These are phyloP conservation scores for Cercospora zeina DNA, from an alignment of 2,329 filamentous ascomycete species.

Conservation along the genomic window DNA sequence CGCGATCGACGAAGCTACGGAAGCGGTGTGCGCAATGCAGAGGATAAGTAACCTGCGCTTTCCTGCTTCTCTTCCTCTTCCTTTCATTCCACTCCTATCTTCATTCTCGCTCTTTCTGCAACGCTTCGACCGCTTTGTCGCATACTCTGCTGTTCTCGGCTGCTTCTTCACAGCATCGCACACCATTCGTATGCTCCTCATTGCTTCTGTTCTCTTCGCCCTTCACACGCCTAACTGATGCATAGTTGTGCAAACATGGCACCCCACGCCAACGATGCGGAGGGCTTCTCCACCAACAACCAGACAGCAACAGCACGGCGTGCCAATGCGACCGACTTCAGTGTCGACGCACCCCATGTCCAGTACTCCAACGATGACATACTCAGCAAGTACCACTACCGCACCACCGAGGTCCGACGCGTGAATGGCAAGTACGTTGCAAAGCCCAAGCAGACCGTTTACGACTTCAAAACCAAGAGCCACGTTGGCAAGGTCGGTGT, in stretches of 20 bases:
- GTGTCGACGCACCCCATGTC: conserved; percentile 89
- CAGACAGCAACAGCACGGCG: conserved; percentile 2
- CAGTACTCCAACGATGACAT: conserved; percentile 85
- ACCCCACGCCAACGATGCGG: conserved; percentile 77
- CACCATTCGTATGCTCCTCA: too few relatives aligned
- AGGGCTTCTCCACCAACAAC: conserved; percentile 57
- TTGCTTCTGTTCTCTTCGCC: too few relatives aligned
- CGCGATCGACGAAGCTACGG: conserved; percentile 25
- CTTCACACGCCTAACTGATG: not conserved
- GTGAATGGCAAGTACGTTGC: conserved; percentile 76
- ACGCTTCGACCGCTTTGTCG: not conserved
- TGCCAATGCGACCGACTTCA: conserved; percentile 58
- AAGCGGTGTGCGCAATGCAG: conserved; percentile 21
- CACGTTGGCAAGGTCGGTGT: conserved; percentile 89
- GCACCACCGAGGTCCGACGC: conserved; percentile 80
- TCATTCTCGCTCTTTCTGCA: conserved; percentile 2
- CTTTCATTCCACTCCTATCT: conserved; percentile 16
- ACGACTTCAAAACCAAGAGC: conserved; percentile 97
- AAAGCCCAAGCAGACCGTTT: conserved; percentile 81
- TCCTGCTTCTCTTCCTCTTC: conserved; percentile 24
- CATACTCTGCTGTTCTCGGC: not conserved
- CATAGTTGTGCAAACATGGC: conserved; percentile 63
- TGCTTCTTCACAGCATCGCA: not conserved
- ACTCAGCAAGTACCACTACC: conserved; percentile 92
- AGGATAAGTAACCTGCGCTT: conserved; percentile 25